These are phyloP conservation scores for Termitomyces sp. DNA, from an alignment of 768 basidiomycete genomes.

Conservation along the genomic window DNA sequence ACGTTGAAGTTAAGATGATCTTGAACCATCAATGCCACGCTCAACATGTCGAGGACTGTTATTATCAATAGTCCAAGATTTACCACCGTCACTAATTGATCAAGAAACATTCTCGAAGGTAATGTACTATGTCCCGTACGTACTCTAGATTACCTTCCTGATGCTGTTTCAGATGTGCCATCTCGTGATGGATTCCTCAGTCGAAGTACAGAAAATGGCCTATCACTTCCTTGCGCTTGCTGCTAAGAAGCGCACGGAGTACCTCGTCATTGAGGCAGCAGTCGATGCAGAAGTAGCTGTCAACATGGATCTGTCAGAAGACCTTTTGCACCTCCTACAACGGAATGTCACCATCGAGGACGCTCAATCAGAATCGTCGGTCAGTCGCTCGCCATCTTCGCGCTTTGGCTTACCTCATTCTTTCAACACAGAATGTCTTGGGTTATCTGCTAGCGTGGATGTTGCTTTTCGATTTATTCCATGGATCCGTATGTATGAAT, in stretches of 20 bases:
- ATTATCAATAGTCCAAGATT: slow-evolving; percentile 60
- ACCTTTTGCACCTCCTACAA: slow-evolving; percentile 62
- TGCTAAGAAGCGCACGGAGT: slow-evolving; percentile 70
- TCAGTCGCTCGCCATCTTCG: slow-evolving; percentile 13
- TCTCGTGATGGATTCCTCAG: slow-evolving; percentile 60
- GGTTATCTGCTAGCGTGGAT: slow-evolving; percentile 85
- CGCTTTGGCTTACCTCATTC: background rate
- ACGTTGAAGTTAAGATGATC: slow-evolving; percentile 18
- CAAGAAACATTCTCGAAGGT: slow-evolving; percentile 64
- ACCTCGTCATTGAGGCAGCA: slow-evolving; percentile 82
- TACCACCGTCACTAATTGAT: slow-evolving; percentile 59
- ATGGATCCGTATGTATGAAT: slow-evolving; percentile 59
- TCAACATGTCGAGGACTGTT: slow-evolving; percentile 64
- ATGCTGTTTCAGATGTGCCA: slow-evolving; percentile 61
- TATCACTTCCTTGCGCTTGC: slow-evolving; percentile 70
- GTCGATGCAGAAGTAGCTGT: slow-evolving; percentile 62
- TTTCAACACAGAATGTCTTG: slow-evolving; percentile 38
- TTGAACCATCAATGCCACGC: slow-evolving; percentile 47
- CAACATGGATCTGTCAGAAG: slow-evolving; percentile 54
- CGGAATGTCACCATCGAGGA: slow-evolving; percentile 34
- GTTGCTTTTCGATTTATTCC: slow-evolving; percentile 81
- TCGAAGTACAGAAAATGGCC: slow-evolving; percentile 69
- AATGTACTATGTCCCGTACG: slow-evolving; percentile 6
- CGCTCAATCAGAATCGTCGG: slow-evolving; percentile 31
- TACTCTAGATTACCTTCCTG: background rate